Base-by-base conservation (phyloP, 1,139 yeast species). In the Zygosaccharomyces pseudobailii region DNA sequence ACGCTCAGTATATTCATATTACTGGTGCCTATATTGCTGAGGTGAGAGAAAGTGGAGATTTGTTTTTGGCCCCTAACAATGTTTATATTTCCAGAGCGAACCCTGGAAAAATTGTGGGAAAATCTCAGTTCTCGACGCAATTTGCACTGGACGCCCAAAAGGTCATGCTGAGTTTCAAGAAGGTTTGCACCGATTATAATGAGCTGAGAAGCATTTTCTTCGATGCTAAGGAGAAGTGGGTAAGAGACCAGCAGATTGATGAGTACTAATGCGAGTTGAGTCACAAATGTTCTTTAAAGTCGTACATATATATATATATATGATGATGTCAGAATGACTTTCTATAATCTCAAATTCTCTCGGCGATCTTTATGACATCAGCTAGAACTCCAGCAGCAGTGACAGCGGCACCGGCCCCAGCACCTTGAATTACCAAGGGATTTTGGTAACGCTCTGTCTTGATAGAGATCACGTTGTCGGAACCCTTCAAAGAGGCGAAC, bases 401-500 rank as follows among this genome's bases (percentile, higher is more conserved):
- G 46, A 92, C 97, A 36, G 84, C 97, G 51, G 96, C 96, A 70
- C 98, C 98, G 31, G 98, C 98, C 69, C 96, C 98, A 36, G 98
- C 98, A 70, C 99, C 98, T 75, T 92, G 98, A 58, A 92, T 78
- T 55, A 92, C 85, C 68, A 92, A 77, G 49, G 98, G 98, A 69
- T 87, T 88, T 41, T 86, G 79, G 70, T 92, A 92, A 72, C 98
- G 86, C 61, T 86, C 82, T 31, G 97, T 84, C 67, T 83, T 85
- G 71, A 92, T 86, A 19, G 97, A 82, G 53, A 94, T 86, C 51
- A 94, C 96, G 65, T 94, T 94, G 67, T 92, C 97, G 55, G 96
- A 86, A 42, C 97, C 97, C 73, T 87, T 86, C 66, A 94, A 78
- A 3, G 96, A 78, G 39, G 98, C 97, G 66, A 92, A 94, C 46